Conservation (phyloP, 768 basidiomycete species). For the Kwoniella botswanensis region DNA sequence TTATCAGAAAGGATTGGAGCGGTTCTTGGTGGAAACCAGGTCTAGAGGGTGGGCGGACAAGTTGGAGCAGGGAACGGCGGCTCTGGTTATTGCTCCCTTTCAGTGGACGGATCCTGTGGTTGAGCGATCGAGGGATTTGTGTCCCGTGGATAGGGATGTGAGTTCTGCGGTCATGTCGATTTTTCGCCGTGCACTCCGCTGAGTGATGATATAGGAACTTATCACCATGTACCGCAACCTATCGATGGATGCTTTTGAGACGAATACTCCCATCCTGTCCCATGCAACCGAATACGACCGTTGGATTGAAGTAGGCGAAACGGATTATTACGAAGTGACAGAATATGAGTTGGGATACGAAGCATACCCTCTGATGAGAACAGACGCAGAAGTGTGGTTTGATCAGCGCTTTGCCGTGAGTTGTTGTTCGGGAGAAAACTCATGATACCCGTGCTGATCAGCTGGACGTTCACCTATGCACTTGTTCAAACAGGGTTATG, state of each 20-base stretch:
- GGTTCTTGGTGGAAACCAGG: neutral
- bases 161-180: neutral
- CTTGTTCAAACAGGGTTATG: neutral
- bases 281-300: neutral
- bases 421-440: neutral
- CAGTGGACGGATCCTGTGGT: neutral
- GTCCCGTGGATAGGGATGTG: conserved; percentile 5
- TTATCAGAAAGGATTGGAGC: conserved; percentile 2
- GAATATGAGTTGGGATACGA: neutral
- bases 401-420: neutral
- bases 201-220: neutral
- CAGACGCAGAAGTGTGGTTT: neutral
- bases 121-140: neutral
- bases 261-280: neutral
- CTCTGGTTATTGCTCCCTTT: neutral
- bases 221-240: neutral
- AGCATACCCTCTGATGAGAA: neutral
- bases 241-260: neutral
- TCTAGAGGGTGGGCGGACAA: neutral
- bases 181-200: neutral
- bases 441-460: neutral
- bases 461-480: neutral
- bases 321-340: neutral
- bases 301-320: neutral
- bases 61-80: neutral